These are phyloP conservation scores for Phytophthora niederhauseri DNA, from an alignment of 352 stramenopile species.

Conservation along the genomic window DNA sequence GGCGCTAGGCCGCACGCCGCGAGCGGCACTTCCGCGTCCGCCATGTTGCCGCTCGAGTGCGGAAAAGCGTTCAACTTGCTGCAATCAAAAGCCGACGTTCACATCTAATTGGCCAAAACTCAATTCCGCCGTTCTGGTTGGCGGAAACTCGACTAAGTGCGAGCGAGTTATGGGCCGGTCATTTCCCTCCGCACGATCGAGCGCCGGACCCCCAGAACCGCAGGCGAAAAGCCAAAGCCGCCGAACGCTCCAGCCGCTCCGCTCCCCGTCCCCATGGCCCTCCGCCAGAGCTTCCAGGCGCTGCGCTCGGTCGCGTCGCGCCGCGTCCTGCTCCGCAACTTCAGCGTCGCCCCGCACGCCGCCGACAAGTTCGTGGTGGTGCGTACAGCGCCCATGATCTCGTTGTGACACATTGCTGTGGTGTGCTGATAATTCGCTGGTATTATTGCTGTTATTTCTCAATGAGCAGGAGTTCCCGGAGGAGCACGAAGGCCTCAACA, in stretches of 20 bases:
- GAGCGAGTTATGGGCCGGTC: constrained; percentile 38
- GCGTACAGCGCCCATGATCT: constrained; percentile 17
- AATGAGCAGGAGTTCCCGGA: constrained; percentile 66
- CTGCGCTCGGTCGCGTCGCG: constrained; percentile 49
- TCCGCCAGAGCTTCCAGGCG: constrained; percentile 64
- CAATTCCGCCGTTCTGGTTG: constrained; percentile 4
- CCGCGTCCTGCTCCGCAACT: constrained; percentile 43
- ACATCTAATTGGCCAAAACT: constrained; percentile 5
- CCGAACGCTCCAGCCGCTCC: background rate
- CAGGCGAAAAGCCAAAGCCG: constrained; percentile 2
- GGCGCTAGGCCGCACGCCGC: constrained; percentile 63
- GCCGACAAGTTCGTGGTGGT: constrained; percentile 85
- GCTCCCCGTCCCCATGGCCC: constrained; percentile 46
- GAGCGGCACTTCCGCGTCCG: constrained; percentile 40
- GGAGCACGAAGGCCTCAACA: constrained; percentile 81
- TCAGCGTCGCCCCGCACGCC: constrained; percentile 60
- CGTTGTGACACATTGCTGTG: background rate
- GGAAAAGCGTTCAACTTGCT: constrained; percentile 14
- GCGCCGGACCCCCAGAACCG: constrained; percentile 44
- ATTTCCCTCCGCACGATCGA: constrained; percentile 43
- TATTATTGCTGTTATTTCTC: constrained; percentile 12
- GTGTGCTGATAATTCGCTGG: background rate
- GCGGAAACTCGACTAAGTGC: constrained; percentile 34
- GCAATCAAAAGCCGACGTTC: background rate
- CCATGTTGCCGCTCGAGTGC: constrained; percentile 16